These are phyloP conservation scores for Axilococcus clingmanii DNA, from an alignment of 139 green algal species.

Conservation along the genomic window DNA sequence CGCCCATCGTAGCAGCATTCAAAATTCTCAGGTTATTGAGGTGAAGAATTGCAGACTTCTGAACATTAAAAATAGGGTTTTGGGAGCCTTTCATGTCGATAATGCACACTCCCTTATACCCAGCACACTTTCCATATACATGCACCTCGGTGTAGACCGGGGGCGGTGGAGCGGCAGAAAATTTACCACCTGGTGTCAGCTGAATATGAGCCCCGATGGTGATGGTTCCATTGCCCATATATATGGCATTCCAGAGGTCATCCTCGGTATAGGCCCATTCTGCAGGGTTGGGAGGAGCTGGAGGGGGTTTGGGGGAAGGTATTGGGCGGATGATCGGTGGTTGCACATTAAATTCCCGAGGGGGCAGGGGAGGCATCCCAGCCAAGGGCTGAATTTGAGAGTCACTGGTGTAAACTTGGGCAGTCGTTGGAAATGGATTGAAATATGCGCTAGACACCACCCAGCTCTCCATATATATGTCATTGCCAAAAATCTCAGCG, in stretches of 20 bases:
- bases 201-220: slow-evolving; percentile 28
- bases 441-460: slow-evolving; percentile 22
- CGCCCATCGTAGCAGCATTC: slow-evolving; percentile 19
- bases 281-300: slow-evolving; percentile 20
- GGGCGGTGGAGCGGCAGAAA: slow-evolving; percentile 14
- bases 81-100: slow-evolving; percentile 19
- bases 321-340: slow-evolving; percentile 15
- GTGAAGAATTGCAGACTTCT: slow-evolving; percentile 2
- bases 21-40: slow-evolving; percentile 18
- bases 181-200: slow-evolving; percentile 10
- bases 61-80: slow-evolving; percentile 13
- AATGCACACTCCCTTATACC: slow-evolving; percentile 24
- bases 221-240: slow-evolving; percentile 11
- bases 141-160: slow-evolving; percentile 11
- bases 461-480: slow-evolving; percentile 33
- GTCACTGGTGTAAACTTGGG: slow-evolving; percentile 13
- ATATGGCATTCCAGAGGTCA: slow-evolving; percentile 23
- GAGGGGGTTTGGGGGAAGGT: slow-evolving; percentile 16
- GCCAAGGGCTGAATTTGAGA: slow-evolving; percentile 5
- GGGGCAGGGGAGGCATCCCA: slow-evolving; percentile 9
- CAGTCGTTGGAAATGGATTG: slow-evolving; percentile 19
- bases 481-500: slow-evolving; percentile 24
- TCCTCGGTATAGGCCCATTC: slow-evolving; percentile 25
- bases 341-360: slow-evolving; percentile 2
- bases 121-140: slow-evolving; percentile 13